Percentiles rank a stretch among this genome's conserved stretches.
Conservation (phyloP, 1,139 yeast genomes). For the Scheffersomyces quercinus region DNA sequence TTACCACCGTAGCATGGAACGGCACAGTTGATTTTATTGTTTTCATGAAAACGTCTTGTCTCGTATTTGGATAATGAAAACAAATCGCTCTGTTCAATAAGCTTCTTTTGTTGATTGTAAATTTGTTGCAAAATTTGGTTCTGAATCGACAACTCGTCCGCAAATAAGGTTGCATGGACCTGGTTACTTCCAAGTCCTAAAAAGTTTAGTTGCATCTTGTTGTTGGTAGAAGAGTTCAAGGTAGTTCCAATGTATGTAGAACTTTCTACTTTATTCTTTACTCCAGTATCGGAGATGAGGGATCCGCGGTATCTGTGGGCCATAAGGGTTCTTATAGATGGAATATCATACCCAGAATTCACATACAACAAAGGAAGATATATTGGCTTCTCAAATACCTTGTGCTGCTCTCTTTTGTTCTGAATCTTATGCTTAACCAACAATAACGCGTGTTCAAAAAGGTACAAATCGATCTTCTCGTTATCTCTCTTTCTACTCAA, state of each 20-base stretch:
- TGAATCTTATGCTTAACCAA: conserved; percentile 85
- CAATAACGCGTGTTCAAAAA: conserved; percentile 84
- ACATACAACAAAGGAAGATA: conserved; percentile 81
- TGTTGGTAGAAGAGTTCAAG: conserved; percentile 27
- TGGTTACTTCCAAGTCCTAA: conserved; percentile 47
- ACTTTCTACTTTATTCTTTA: conserved; percentile 31
- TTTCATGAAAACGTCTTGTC: conserved; percentile 70
- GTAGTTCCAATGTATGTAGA: conserved; percentile 23
- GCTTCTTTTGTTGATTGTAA: conserved; percentile 71
- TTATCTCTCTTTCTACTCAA: conserved; percentile 68
- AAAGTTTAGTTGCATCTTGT: conserved; percentile 47
- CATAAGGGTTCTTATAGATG: conserved; percentile 54
- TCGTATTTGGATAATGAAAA: conserved; percentile 75
- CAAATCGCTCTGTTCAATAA: conserved; percentile 74
- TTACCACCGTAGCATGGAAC: conserved; percentile 96
- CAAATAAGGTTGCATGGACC: conserved; percentile 46
- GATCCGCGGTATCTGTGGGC: conserved; percentile 38
- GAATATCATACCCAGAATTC: conserved; percentile 77
- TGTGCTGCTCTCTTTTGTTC: conserved; percentile 87
- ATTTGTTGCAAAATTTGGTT: conserved; percentile 80
- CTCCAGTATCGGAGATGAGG: conserved; percentile 37
- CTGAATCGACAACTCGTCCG: conserved; percentile 61
- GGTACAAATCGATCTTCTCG: conserved; percentile 78
- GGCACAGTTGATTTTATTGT: conserved; percentile 82
- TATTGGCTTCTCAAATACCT: conserved; percentile 90